phyloP scores from a whole-genome alignment of 176 grass and related monocot species.

The Carex kokanica region DNA sequence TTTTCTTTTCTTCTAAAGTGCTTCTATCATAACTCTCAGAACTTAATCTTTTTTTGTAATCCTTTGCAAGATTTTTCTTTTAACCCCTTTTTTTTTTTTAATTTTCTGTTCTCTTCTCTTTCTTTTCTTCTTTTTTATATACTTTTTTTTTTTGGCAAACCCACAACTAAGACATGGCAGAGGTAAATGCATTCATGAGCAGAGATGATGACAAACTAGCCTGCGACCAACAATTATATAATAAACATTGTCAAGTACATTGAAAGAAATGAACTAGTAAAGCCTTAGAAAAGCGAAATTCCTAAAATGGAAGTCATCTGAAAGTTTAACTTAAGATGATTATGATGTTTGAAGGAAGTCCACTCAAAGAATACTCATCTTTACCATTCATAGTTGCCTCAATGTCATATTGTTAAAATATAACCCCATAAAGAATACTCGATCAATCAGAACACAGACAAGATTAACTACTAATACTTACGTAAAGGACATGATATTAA shows the following conservation, averaged over 20 bases:
- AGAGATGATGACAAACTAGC: conserved; percentile 18
- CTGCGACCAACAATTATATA: conserved; percentile 22
- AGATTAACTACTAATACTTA: not conserved
- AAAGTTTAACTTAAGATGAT: not conserved
- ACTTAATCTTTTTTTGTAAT: not conserved
- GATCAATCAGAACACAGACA: not conserved
- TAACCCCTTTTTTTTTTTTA: not conserved
- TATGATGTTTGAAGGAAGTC: not conserved
- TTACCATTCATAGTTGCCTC: not conserved
- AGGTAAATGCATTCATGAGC: conserved; percentile 7
- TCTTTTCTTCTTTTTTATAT: not conserved
- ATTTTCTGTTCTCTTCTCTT: not conserved
- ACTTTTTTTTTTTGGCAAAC: not conserved
- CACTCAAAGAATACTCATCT: not conserved
- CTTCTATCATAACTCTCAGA: not conserved
- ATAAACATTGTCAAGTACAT: conserved; percentile 6
- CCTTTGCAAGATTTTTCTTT: conserved; percentile 2
- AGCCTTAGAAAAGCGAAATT: not conserved
- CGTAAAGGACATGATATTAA: not conserved
- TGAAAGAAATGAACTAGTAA: not conserved
- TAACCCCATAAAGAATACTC: not conserved
- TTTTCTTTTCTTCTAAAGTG: not conserved
- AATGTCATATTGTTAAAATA: not conserved
- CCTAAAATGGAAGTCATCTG: not conserved
- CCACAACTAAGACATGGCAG: conserved; percentile 18